Percentiles rank a stretch among this genome's conserved stretches.
phyloP scores from a whole-genome alignment of 805 yeast species.

The Pichia nanzhaoensis region DNA sequence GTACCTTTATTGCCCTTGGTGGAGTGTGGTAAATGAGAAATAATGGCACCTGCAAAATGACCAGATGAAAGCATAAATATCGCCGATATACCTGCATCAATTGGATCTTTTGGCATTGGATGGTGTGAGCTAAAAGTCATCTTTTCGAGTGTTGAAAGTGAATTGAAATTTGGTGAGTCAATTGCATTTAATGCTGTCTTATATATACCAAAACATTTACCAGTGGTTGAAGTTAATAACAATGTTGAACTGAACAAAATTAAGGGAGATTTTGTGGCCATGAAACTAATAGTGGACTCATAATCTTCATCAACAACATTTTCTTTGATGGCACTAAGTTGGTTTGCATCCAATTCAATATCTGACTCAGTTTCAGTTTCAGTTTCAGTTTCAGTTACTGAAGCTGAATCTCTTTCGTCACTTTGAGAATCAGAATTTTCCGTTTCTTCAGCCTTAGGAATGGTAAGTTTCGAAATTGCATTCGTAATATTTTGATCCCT shows the following conservation, averaged over 20 bases:
- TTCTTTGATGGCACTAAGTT: neutral
- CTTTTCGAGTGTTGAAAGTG: slow-evolving; percentile 39
- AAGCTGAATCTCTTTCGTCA: too few species aligned
- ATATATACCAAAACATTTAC: slow-evolving; percentile 57
- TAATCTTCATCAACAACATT: slow-evolving; percentile 12
- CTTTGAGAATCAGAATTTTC: too few species aligned
- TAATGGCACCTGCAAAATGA: slow-evolving; percentile 93
- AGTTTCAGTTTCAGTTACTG: slow-evolving; percentile 3
- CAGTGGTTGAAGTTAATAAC: slow-evolving; percentile 28
- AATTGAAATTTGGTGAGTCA: slow-evolving; percentile 34
- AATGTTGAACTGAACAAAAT: slow-evolving; percentile 48
- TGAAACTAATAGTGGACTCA: slow-evolving; percentile 38
- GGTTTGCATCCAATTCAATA: neutral
- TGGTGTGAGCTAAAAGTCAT: slow-evolving; percentile 14
- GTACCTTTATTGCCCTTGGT: slow-evolving; percentile 50
- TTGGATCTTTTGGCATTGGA: slow-evolving; percentile 12
- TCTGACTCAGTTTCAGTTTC: slow-evolving; percentile 11
- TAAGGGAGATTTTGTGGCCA: slow-evolving; percentile 67
- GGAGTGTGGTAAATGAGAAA: slow-evolving; percentile 59
- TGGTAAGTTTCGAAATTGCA: slow-evolving; percentile 3
- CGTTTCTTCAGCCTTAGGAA: neutral
- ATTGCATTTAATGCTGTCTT: slow-evolving; percentile 49
- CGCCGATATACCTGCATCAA: slow-evolving; percentile 48
- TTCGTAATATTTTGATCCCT: neutral
- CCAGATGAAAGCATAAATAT: slow-evolving; percentile 96